A percentile compares a stretch with the other conserved stretches of the same genome.
Evolutionary conservation across 208 protist genomes (phyloP).

Genomic region (Perkinsela sp.): DNA sequence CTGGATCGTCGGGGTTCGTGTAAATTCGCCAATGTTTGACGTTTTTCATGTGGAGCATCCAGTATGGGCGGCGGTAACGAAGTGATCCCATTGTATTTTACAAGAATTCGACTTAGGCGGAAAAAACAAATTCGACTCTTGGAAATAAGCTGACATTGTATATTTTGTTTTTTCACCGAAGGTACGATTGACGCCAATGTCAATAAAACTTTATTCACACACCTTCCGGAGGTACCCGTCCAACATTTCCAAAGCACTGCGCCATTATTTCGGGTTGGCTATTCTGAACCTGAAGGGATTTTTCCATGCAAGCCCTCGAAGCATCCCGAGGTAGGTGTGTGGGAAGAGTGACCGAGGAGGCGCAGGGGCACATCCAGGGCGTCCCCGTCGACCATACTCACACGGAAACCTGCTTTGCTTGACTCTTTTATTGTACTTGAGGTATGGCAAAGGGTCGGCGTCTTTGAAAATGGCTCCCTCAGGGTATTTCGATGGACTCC

Average conservation of each 20-base stretch:
- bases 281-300: not conserved
- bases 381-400: not conserved
- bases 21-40: conserved; percentile 69
- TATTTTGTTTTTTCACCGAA: too few species aligned
- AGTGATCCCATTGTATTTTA: conserved; percentile 7
- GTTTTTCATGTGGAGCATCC: conserved; percentile 58
- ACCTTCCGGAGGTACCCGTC: too few species aligned
- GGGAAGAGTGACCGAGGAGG: not conserved
- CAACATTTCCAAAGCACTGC: too few species aligned
- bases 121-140: too few species aligned
- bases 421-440: not conserved
- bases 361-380: not conserved
- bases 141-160: too few species aligned
- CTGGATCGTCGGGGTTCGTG: conserved; percentile 58
- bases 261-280: too few species aligned
- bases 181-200: too few species aligned
- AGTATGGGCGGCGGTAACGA: conserved; percentile 19
- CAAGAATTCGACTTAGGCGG: not conserved
- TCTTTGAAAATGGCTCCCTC: not conserved
- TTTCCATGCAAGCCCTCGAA: not conserved
- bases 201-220: too few species aligned
- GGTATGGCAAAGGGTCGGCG: not conserved
- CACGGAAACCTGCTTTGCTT: not conserved
- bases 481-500: not conserved
- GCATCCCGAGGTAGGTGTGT: not conserved